phyloP scores from a whole-genome alignment of 805 yeast species.

The Starmera dryadoides region DNA sequence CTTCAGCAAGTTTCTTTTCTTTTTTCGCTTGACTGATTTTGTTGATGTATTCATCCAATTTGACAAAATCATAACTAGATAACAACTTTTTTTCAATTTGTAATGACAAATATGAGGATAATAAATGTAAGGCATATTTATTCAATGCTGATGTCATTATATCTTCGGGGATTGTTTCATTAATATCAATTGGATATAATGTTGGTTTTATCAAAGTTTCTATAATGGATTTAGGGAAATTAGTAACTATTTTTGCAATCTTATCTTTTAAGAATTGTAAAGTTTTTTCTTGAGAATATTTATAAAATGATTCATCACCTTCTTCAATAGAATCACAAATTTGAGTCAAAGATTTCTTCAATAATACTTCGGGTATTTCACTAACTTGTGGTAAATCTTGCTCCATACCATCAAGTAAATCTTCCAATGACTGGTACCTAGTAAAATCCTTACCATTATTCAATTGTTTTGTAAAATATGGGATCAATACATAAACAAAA shows the following conservation, averaged over 20 bases:
- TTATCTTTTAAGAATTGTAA: slow-evolving; percentile 30
- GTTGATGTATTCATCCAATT: slow-evolving; percentile 21
- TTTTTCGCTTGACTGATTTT: slow-evolving; percentile 11
- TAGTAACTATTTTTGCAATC: slow-evolving; percentile 24
- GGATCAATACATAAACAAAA: slow-evolving; percentile 30
- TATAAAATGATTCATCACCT: slow-evolving; percentile 37
- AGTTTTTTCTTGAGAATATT: slow-evolving; percentile 33
- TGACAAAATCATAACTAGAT: slow-evolving; percentile 24
- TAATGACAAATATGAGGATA: slow-evolving; percentile 36
- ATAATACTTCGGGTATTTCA: slow-evolving; percentile 9
- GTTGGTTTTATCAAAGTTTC: slow-evolving; percentile 17
- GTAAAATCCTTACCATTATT: slow-evolving; percentile 21
- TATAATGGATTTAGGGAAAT: slow-evolving; percentile 31
- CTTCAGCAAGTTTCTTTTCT: slow-evolving; percentile 23
- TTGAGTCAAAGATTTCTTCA: slow-evolving; percentile 16
- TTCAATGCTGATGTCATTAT: slow-evolving; percentile 29
- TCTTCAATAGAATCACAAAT: slow-evolving; percentile 35
- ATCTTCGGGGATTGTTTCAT: slow-evolving; percentile 25
- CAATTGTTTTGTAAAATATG: slow-evolving; percentile 23
- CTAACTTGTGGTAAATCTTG: slow-evolving; percentile 6
- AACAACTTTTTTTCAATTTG: slow-evolving; percentile 14
- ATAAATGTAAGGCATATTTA: slow-evolving; percentile 37
- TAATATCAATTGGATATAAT: slow-evolving; percentile 22
- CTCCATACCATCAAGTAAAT: slow-evolving; percentile 32
- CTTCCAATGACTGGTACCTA: slow-evolving; percentile 32